Conservation (phyloP, 108 stramenopile species). For the Discostella stelligeroides region DNA sequence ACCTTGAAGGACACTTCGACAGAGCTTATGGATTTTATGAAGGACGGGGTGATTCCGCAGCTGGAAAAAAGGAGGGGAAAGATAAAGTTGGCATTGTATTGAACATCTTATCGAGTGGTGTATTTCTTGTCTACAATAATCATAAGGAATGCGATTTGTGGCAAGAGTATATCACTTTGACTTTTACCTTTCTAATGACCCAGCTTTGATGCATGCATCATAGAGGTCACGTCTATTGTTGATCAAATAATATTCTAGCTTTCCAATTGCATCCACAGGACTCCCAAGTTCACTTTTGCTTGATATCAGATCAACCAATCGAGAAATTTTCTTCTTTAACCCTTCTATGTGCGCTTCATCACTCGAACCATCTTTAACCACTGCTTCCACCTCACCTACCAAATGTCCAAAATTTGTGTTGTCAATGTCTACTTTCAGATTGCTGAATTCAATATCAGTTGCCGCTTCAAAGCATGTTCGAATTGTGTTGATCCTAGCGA, state of each 20-base stretch:
- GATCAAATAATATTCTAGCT: conserved; percentile 47
- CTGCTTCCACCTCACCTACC: conserved; percentile 50
- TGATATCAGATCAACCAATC: conserved; percentile 37
- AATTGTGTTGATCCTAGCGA: conserved; percentile 33
- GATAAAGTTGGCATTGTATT: conserved; percentile 70
- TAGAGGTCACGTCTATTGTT: conserved; percentile 29
- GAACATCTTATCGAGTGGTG: conserved; percentile 7
- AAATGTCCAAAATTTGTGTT: conserved; percentile 37
- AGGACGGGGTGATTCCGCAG: conserved; percentile 59
- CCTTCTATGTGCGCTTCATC: conserved; percentile 18
- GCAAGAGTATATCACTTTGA: too few relatives aligned
- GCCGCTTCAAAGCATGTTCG: conserved; percentile 30
- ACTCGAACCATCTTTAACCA: conserved; percentile 9
- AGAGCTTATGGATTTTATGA: conserved; percentile 64
- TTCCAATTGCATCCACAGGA: conserved; percentile 27
- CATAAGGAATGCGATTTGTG: too few relatives aligned
- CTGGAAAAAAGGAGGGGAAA: conserved; percentile 54
- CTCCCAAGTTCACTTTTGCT: background rate
- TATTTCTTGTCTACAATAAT: background rate
- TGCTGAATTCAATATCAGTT: conserved; percentile 13
- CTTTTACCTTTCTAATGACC: conserved; percentile 16
- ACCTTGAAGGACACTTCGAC: conserved; percentile 86
- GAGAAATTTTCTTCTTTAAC: conserved; percentile 34
- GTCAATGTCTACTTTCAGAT: conserved; percentile 47
- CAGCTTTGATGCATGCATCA: conserved; percentile 36